Evolutionary conservation across 768 basidiomycete species (phyloP).

Genomic region (Trametes maxima): DNA sequence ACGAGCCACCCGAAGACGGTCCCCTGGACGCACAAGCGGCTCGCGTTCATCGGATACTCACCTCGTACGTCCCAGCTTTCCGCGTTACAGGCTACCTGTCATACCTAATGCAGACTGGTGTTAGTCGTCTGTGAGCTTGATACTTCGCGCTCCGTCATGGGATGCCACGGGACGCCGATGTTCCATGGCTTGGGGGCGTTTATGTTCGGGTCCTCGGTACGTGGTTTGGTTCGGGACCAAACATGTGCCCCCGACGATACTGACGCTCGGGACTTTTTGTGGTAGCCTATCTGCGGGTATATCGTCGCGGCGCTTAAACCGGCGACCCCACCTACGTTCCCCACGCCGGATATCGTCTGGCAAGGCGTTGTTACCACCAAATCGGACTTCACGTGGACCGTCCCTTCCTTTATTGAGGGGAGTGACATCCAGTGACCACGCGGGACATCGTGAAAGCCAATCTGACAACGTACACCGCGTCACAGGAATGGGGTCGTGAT

Average conservation of each 20-base stretch:
- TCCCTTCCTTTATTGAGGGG: conserved; percentile 35
- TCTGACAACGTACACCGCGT: too few species aligned
- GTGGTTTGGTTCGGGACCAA: not conserved
- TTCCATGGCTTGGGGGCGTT: conserved; percentile 14
- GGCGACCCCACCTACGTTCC: conserved; percentile 20
- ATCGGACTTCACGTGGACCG: conserved; percentile 19
- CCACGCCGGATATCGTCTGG: conserved; percentile 29
- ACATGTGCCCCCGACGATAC: not conserved
- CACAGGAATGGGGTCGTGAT: conserved; percentile 24
- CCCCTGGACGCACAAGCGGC: conserved; percentile 21
- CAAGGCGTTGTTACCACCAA: conserved; percentile 13
- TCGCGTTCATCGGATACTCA: conserved; percentile 1
- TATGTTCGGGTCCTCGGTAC: not conserved
- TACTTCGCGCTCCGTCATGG: not conserved
- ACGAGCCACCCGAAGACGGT: conserved; percentile 31
- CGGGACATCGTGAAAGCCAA: not conserved
- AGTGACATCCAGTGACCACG: not conserved
- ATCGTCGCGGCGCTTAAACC: conserved; percentile 28
- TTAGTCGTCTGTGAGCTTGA: not conserved
- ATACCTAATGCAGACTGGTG: not conserved
- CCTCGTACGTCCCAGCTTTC: conserved; percentile 18
- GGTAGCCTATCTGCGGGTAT: conserved; percentile 17
- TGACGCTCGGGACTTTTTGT: not conserved
- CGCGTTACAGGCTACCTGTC: too few species aligned
- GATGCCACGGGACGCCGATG: conserved; percentile 18